These are phyloP conservation scores for Decorospora gaudefroyi DNA, from an alignment of 2,329 filamentous ascomycete species.

Conservation along the genomic window DNA sequence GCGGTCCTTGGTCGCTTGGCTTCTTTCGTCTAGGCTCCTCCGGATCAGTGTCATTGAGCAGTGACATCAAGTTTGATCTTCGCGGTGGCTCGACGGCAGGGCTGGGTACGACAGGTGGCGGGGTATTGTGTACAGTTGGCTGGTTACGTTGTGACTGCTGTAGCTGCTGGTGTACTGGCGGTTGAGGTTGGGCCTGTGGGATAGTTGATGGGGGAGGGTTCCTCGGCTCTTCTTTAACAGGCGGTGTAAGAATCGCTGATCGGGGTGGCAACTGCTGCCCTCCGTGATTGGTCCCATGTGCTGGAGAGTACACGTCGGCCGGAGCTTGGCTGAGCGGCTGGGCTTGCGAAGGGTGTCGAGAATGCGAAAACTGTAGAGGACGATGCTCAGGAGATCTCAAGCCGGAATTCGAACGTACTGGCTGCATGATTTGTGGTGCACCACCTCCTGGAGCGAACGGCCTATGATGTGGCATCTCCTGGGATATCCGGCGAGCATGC, in stretches of 20 bases:
- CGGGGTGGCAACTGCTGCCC: conserved; percentile 33
- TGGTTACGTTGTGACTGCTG: conserved; percentile 31
- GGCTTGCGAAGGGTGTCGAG: conserved; percentile 32
- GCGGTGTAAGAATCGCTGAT: conserved; percentile 35
- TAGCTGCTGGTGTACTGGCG: conserved; percentile 27
- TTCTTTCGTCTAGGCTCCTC: conserved; percentile 45
- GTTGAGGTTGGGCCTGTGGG: conserved; percentile 27
- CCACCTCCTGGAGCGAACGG: conserved; percentile 29
- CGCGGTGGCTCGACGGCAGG: conserved; percentile 41
- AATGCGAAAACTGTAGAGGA: conserved; percentile 36
- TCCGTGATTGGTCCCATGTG: conserved; percentile 20
- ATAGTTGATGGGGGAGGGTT: conserved; percentile 29
- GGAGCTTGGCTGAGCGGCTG: conserved; percentile 30
- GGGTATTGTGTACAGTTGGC: conserved; percentile 23
- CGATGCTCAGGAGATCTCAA: conserved; percentile 41
- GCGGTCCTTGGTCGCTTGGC: conserved; percentile 36
- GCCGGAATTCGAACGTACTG: conserved; percentile 33
- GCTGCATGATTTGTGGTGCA: conserved; percentile 27
- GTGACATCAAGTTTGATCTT: conserved; percentile 46
- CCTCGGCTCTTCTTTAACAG: conserved; percentile 44
- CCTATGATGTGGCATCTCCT: conserved; percentile 37
- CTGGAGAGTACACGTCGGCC: conserved; percentile 29
- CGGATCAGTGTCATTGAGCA: conserved; percentile 47
- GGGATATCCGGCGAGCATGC: conserved; percentile 40
- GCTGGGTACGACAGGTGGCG: conserved; percentile 29